Evolutionary conservation across 257 asterid species (phyloP).

Genomic region (Plantago elongata): DNA sequence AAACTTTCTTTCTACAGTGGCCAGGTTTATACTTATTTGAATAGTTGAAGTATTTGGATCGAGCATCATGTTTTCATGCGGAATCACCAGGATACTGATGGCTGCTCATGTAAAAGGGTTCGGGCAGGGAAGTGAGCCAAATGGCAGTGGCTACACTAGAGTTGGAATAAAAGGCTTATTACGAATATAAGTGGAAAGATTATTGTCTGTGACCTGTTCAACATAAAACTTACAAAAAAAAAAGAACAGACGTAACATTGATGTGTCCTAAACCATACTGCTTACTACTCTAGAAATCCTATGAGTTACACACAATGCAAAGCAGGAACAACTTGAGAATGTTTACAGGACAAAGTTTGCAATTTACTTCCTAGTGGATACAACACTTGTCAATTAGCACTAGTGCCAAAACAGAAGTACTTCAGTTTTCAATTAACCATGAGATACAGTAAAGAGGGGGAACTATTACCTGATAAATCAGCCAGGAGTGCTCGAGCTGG

Average conservation of each 20-base stretch:
- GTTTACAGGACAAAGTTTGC: slow-evolving; percentile 1
- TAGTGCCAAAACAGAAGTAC: slow-evolving; percentile 10
- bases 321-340: not conserved
- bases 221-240: not conserved
- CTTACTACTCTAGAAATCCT: no score
- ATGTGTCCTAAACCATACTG: not conserved
- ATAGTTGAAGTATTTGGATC: no score
- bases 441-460: slow-evolving; percentile 8
- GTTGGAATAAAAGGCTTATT: no score
- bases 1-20: no score
- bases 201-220: not conserved
- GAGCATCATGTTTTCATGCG: no score
- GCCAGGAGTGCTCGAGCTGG: slow-evolving; percentile 99
- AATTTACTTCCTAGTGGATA: slow-evolving; percentile 4
- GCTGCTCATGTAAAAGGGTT: no score
- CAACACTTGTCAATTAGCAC: slow-evolving; percentile 7
- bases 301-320: not conserved
- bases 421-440: not conserved
- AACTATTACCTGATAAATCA: slow-evolving; percentile 80
- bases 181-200: no score
- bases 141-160: no score
- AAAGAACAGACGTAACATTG: not conserved
- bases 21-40: no score
- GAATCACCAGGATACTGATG: no score
- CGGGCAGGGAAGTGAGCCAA: no score